phyloP scores from a whole-genome alignment of 139 green algal species.

The Auxenochlorella pyrenoidosa region DNA sequence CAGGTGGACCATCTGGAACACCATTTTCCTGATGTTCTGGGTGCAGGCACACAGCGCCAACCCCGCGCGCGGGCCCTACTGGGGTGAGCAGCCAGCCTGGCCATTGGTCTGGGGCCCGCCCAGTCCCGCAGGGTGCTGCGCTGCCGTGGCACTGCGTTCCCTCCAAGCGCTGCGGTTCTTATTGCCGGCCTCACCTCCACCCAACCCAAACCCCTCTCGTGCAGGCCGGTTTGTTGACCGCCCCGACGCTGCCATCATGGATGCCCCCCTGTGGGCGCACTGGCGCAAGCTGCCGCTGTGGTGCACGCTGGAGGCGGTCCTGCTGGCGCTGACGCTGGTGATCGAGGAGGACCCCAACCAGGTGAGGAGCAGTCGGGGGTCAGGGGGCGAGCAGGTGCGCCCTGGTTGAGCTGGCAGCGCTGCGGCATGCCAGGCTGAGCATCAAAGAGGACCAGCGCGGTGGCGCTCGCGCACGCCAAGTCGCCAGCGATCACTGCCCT shows the following conservation, averaged over 20 bases:
- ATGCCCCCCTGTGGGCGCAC: constrained; percentile 27
- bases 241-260: constrained; percentile 7
- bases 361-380: no score
- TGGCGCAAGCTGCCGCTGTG: constrained; percentile 37
- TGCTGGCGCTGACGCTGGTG: constrained; percentile 15
- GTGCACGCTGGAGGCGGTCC: neutral
- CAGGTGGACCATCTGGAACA: constrained; percentile 42
- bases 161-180: no score
- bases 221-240: neutral
- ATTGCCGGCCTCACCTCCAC: neutral
- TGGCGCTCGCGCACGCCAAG: no score
- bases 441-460: no score
- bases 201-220: no score
- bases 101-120: no score
- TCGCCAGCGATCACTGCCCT: no score
- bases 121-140: no score
- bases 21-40: constrained; percentile 35
- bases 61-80: neutral
- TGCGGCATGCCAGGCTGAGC: no score
- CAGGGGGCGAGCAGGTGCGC: no score
- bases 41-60: constrained; percentile 18
- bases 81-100: neutral
- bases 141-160: no score
- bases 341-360: neutral
- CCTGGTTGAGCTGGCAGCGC: no score